Conservation (phyloP, 495 filamentous ascomycete genomes). For the Neurospora cerealis region DNA sequence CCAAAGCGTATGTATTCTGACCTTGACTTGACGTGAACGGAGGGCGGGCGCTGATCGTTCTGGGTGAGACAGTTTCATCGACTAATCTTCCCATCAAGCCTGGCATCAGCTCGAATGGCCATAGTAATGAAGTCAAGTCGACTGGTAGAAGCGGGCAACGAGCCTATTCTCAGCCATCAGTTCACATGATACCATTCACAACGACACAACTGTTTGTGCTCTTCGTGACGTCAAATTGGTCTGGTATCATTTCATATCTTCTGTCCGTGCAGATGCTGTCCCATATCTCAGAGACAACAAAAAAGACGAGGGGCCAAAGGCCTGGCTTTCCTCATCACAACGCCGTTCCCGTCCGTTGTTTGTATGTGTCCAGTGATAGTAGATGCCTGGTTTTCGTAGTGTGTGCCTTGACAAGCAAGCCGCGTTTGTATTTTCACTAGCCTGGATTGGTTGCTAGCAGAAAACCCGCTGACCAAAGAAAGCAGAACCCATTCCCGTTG, state of each 20-base stretch:
- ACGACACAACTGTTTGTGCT: neutral
- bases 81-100: neutral
- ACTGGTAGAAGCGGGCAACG: neutral
- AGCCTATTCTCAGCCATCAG: neutral
- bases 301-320: neutral
- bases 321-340: neutral
- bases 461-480: neutral
- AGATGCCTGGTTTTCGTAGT: neutral
- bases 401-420: conserved; percentile 4
- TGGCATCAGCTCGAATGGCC: neutral
- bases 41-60: neutral
- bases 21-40: neutral
- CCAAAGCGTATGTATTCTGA: neutral
- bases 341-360: neutral
- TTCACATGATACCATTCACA: neutral
- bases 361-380: neutral
- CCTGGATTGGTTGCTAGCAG: conserved; percentile 4
- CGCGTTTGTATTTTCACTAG: conserved; percentile 6
- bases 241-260: neutral
- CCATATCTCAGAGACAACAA: neutral
- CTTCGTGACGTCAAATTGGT: neutral
- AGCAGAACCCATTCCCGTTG: conserved; percentile 8
- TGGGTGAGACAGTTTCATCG: neutral
- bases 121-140: neutral
- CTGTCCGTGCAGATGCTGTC: neutral